phyloP scores from a whole-genome alignment of 179 eudicot species.

The Monotropa hypopitys region DNA sequence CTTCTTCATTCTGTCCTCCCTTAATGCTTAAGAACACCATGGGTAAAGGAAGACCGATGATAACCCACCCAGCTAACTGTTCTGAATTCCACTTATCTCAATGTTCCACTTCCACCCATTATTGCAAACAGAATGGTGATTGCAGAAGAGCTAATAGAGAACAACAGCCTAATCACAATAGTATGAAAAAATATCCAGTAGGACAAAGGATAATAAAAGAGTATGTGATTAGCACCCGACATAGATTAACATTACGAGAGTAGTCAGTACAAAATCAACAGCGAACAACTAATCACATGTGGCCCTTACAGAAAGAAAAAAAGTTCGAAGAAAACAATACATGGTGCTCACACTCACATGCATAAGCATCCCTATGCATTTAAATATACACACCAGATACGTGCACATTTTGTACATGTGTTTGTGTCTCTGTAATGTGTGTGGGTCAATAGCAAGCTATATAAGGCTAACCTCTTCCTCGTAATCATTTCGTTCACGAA shows the following conservation, averaged over 20 bases:
- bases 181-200: neutral
- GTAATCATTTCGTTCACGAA: slow-evolving; percentile 80
- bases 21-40: neutral
- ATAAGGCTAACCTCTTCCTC: slow-evolving; percentile 69
- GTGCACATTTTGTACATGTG: neutral
- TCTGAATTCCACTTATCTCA: neutral
- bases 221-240: neutral
- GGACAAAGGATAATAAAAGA: neutral
- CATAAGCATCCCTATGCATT: neutral
- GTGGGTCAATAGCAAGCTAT: neutral
- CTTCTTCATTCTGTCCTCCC: neutral
- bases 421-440: neutral
- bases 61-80: neutral
- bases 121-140: neutral
- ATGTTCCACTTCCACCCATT: neutral
- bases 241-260: neutral
- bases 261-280: neutral
- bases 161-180: neutral
- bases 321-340: neutral
- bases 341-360: neutral
- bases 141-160: neutral
- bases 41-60: neutral
- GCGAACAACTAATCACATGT: too few species aligned
- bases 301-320: neutral
- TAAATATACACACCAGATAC: neutral